These are phyloP conservation scores for Reutealis trisperma DNA, from an alignment of 345 rosid genomes.

Conservation along the genomic window DNA sequence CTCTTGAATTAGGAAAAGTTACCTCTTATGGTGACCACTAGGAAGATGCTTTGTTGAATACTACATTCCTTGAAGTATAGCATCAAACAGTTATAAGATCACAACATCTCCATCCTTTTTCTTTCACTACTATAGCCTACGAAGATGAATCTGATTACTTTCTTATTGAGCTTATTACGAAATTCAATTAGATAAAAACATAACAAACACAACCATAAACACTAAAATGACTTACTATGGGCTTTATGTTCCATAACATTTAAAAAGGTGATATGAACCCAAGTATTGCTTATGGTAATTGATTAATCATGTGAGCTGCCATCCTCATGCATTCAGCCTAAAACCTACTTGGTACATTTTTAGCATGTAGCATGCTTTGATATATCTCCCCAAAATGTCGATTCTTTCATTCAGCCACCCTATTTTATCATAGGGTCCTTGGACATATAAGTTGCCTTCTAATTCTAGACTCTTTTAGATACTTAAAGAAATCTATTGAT, in stretches of 20 bases:
- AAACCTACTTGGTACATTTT: too few relatives aligned
- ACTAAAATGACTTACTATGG: background rate
- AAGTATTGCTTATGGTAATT: background rate
- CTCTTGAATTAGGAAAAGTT: too few relatives aligned
- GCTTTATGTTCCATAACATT: background rate
- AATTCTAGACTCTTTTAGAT: too few relatives aligned
- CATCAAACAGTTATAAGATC: background rate
- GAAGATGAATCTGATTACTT: background rate
- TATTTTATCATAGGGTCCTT: too few relatives aligned
- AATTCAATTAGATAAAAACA: background rate
- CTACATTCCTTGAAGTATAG: background rate
- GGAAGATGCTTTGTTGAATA: background rate
- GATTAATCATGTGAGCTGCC: background rate
- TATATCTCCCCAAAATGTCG: too few relatives aligned
- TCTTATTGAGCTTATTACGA: background rate
- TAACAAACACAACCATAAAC: background rate
- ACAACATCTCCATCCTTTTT: conserved; percentile 17
- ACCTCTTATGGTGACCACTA: too few relatives aligned
- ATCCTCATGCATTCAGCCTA: conserved; percentile 7
- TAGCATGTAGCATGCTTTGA: too few relatives aligned
- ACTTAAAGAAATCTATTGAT: too few relatives aligned
- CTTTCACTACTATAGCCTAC: background rate
- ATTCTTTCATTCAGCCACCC: too few relatives aligned
- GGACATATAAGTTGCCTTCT: too few relatives aligned
- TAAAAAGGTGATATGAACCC: background rate